Base-by-base conservation (phyloP, 495 filamentous ascomycete species). In the Arthonia radiata region DNA sequence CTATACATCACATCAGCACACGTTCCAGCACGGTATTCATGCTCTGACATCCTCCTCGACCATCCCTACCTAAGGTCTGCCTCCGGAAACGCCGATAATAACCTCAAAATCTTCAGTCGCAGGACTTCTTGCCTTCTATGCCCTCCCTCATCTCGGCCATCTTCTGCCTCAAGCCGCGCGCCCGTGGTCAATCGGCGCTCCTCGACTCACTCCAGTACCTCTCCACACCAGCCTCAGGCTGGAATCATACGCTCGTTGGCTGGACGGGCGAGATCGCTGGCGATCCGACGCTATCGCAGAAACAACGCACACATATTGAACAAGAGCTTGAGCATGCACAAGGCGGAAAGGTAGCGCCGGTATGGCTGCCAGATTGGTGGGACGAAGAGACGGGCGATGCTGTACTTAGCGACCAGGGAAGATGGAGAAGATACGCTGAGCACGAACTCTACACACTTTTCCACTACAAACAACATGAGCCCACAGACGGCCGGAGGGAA, bases 401-500 rank as follows among this genome's bases (percentile, higher is more conserved):
- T 12, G 57, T 75, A 19, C 49, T 90, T 29, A 71, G 68, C 26
- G 69, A 86, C 34, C 78, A 89, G 47, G 55, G 55, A 4, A 53
- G 76, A 30, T 91, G 81, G 82, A 65, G 79, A 33, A 59, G 71
- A 12, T 91, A 81, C 48, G 78, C 79, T 9, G 81, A 93, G 53
- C 67, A 74, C 41, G 76, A 83, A 32, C 52, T 93, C 12, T 91
- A 83, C 44, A 73, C 79, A 3, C 57, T 91, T 10, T 72, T 91
- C 48, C 82, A 93, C 44, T 93, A 93, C 49, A 90, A 81, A 49
- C 71, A 77, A 41, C 75, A 89, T 39, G 74, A 78, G 33, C 77
- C 80, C 1, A 74, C 67, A 13, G 76, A 91, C 47, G 81, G 81
- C 9, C 62, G 71, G 25, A 64, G 64, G 16, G 75, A 80, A 39